phyloP scores from a whole-genome alignment of 805 yeast species.

The Brettanomyces anomalus region DNA sequence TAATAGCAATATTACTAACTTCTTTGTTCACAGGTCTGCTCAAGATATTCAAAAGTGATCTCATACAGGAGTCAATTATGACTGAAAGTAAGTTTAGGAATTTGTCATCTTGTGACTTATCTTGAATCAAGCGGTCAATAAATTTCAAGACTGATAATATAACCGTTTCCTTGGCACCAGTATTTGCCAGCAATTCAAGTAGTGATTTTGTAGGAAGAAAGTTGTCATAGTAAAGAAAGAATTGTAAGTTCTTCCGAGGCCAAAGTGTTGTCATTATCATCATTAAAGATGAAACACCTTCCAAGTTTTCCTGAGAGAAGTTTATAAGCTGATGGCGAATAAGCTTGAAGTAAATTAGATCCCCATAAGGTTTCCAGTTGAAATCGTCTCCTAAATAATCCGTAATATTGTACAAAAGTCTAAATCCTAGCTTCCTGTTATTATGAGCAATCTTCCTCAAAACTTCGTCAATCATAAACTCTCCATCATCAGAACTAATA shows the following conservation, averaged over 20 bases:
- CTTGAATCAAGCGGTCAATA: conserved; percentile 34
- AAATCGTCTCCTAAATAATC: conserved; percentile 37
- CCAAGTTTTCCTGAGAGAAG: conserved; percentile 72
- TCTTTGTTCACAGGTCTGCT: conserved; percentile 32
- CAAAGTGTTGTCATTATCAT: conserved; percentile 56
- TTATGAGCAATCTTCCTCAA: conserved; percentile 41
- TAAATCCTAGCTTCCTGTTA: conserved; percentile 61
- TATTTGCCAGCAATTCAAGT: conserved; percentile 42
- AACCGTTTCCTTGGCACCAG: conserved; percentile 61
- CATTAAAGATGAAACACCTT: conserved; percentile 74
- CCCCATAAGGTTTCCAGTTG: conserved; percentile 49
- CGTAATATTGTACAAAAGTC: conserved; percentile 51
- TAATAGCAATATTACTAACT: conserved; percentile 43
- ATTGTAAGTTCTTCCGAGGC: conserved; percentile 32
- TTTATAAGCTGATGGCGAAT: conserved; percentile 52
- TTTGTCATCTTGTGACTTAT: conserved; percentile 30
- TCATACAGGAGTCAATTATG: conserved; percentile 49
- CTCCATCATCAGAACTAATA: conserved; percentile 9
- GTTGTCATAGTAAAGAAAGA: conserved; percentile 48
- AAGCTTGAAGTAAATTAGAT: conserved; percentile 41
- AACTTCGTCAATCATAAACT: conserved; percentile 8
- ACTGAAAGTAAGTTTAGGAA: conserved; percentile 43
- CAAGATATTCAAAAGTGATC: conserved; percentile 41
- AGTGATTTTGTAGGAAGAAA: conserved; percentile 46
- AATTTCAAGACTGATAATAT: conserved; percentile 46